Evolutionary conservation across 768 basidiomycete genomes (phyloP), one percentile per base, ranked within the genome.

Genomic region (Termitomyces sp.): DNA sequence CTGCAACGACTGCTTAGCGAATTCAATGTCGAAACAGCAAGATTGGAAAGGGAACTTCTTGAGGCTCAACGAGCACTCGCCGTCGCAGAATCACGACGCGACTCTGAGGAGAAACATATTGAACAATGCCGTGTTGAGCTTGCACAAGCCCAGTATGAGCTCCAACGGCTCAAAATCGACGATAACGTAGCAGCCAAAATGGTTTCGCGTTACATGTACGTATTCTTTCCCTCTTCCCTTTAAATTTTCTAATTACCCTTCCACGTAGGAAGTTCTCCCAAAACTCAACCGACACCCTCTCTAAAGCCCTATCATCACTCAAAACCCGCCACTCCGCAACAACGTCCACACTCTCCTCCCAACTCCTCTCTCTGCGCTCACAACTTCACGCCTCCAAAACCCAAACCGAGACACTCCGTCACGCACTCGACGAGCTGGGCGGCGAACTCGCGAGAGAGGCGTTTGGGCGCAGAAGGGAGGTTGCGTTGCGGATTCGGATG

Each of bases 191-290:
- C 91, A 2, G 86, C 87, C 13, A 89, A 86, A 65, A 89, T 93
- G 83, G 91, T 94, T 30, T 83, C 89, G 27, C 82, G 89, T 37
- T 93, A 93, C 68, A 93, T 93, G 91, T 91, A 63, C 55, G 85
- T 75, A 0, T 16, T 36, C 16, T 37, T 47, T 18, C 33, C 51
- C n/a, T 48, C 43, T 34, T 43, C 40, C 40, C 33, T 8, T n/a
- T n/a, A n/a, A 22, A 55, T 36, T 24, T 57, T n/a, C n/a, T n/a
- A n/a, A n/a, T n/a, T n/a, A 24, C 18, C 16, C 24, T 45, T 42
- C 18, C 16, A 40, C 12, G 26, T 60, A 92, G 91, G 91, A 88
- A 85, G 69, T 94, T 93, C 71, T 91, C 91, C 2, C 91, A 94
- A 66, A 75, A 81, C 2, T 84, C 88, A 7, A 88, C 87, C 4